phyloP scores from a whole-genome alignment of 1,284 basidiomycete genomes.

The Austropuccinia psidii region DNA sequence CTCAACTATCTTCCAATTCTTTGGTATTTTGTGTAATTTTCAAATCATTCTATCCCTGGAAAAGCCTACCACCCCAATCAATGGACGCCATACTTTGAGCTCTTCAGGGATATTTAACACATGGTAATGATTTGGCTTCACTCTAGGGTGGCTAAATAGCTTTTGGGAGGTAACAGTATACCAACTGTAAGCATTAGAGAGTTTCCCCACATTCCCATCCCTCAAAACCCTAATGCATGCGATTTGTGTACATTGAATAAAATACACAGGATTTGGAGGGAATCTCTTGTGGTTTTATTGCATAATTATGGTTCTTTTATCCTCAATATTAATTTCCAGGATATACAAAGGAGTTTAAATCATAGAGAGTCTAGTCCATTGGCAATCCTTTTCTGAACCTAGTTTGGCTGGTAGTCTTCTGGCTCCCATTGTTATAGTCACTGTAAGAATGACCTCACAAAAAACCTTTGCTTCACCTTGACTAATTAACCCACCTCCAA shows the following conservation, averaged over 20 bases:
- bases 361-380: slow-evolving; percentile 20
- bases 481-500: background rate
- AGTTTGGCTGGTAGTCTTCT: background rate
- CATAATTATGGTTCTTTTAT: background rate
- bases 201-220: no score
- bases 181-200: no score
- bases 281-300: background rate
- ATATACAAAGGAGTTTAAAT: background rate
- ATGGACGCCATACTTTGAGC: no score
- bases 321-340: background rate
- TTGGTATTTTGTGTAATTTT: no score
- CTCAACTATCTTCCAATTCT: no score
- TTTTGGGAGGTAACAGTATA: no score
- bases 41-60: no score
- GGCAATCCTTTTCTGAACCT: background rate
- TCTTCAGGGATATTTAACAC: no score
- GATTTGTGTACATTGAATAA: slow-evolving; percentile 38
- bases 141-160: no score
- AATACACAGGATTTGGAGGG: slow-evolving; percentile 6
- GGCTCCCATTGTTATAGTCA: background rate
- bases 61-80: no score
- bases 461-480: background rate
- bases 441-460: background rate
- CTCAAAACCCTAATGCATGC: no score
- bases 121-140: no score